phyloP scores from a whole-genome alignment of 768 basidiomycete species.

The Sutorius australiensis region DNA sequence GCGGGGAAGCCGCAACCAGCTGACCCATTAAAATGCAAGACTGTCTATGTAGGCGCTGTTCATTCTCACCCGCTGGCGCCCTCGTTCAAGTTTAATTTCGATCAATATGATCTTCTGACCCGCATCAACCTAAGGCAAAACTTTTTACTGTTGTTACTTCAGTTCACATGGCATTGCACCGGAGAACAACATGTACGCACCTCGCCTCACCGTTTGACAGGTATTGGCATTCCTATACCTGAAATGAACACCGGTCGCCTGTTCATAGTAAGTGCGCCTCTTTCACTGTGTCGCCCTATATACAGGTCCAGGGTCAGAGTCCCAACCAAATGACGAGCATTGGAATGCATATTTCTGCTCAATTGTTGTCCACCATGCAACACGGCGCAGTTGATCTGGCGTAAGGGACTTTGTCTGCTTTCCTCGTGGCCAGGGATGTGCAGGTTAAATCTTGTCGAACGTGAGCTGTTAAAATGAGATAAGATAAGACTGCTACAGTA shows the following conservation, averaged over 20 bases:
- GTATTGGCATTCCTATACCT: not conserved
- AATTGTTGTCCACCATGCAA: slow-evolving; percentile 94
- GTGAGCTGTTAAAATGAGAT: too few species aligned
- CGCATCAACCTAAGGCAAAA: not conserved
- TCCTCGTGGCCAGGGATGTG: slow-evolving; percentile 54
- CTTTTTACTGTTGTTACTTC: not conserved
- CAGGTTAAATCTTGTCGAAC: slow-evolving; percentile 76
- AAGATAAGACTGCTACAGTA: too few species aligned
- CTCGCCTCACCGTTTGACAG: not conserved
- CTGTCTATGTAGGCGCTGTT: slow-evolving; percentile 3
- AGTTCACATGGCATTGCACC: slow-evolving; percentile 2
- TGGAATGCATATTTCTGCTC: slow-evolving; percentile 60
- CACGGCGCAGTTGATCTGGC: slow-evolving; percentile 87
- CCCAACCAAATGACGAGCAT: too few species aligned
- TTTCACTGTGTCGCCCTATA: too few species aligned
- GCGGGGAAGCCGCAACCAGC: not conserved
- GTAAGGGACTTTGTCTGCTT: slow-evolving; percentile 33
- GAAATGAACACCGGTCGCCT: slow-evolving; percentile 8
- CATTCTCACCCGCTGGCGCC: not conserved
- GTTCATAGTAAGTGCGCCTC: too few species aligned
- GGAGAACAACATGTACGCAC: not conserved
- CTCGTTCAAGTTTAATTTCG: slow-evolving; percentile 4
- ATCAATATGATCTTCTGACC: not conserved
- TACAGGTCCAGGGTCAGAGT: too few species aligned
- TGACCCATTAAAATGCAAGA: not conserved